Conservation (phyloP, 176 grass and related monocot species). For the Oryza meridionalis region DNA sequence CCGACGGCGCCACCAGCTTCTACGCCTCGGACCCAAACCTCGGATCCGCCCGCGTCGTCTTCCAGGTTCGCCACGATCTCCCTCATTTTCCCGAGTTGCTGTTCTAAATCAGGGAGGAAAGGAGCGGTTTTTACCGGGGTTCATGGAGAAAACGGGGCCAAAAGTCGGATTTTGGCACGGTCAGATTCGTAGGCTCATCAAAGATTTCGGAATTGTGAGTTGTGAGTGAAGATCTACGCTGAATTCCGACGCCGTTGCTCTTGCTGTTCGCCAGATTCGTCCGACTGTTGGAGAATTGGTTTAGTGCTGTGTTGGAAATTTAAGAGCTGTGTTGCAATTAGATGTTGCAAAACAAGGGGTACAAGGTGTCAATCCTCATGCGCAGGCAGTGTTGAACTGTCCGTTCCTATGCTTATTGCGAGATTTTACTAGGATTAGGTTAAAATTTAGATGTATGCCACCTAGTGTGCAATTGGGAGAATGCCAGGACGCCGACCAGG, state of each 20-base stretch:
- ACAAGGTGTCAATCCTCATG: neutral
- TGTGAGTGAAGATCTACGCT: slow-evolving; percentile 18
- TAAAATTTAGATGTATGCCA: neutral
- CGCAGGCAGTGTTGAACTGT: neutral
- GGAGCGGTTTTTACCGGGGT: neutral
- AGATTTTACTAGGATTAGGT: neutral
- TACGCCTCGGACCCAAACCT: slow-evolving; percentile 65
- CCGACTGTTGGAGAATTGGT: neutral
- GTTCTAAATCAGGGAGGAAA: neutral
- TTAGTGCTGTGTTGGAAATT: neutral
- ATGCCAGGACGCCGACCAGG: no score
- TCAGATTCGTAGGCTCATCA: neutral
- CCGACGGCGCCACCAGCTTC: slow-evolving; percentile 38
- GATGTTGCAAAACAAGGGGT: neutral
- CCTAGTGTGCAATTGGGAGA: neutral
- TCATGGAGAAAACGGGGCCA: no score
- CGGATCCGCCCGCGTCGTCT: slow-evolving; percentile 86
- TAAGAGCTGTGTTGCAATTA: neutral
- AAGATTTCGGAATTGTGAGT: neutral
- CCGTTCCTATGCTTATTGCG: neutral
- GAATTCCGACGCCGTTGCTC: neutral
- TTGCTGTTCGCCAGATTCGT: neutral
- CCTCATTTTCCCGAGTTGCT: neutral
- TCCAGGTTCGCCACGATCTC: slow-evolving; percentile 62
- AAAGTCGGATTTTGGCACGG: neutral